A percentile compares a stretch with the other conserved stretches of the same genome.
These are phyloP conservation scores for Solanum virginianum DNA, from an alignment of 257 asterid species.

Conservation along the genomic window DNA sequence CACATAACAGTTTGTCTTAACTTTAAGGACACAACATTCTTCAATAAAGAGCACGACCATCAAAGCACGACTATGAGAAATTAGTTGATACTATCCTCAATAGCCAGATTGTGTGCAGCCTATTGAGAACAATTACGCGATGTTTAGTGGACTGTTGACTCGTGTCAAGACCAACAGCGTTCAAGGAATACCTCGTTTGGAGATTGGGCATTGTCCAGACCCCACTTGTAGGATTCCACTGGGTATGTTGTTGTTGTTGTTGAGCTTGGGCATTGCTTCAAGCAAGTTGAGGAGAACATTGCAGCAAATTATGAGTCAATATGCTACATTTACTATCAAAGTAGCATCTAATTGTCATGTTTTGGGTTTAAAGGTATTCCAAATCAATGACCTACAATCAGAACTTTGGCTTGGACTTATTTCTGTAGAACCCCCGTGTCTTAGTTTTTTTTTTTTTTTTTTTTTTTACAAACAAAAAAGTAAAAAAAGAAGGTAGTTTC, in stretches of 20 bases:
- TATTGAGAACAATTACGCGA: not conserved
- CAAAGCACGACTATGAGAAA: not conserved
- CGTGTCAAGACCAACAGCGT: not conserved
- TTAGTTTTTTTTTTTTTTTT: not conserved
- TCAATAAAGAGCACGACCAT: not conserved
- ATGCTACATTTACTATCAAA: not conserved
- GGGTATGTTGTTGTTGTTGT: no score
- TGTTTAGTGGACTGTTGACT: not conserved
- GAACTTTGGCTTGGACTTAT: not conserved
- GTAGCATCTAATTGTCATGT: not conserved
- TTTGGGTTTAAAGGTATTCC: not conserved
- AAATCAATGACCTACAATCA: not conserved
- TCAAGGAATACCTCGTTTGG: not conserved
- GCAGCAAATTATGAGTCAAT: not conserved
- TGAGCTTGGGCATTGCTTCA: not conserved
- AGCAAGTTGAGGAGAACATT: not conserved
- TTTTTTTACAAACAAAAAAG: not conserved
- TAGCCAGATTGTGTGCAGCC: not conserved
- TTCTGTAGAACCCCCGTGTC: not conserved
- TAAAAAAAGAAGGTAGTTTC: not conserved
- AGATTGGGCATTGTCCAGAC: not conserved
- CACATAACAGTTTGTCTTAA: not conserved
- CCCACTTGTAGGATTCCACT: no score
- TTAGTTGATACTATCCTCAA: not conserved
- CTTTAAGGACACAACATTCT: not conserved